Percentiles rank a stretch among this genome's conserved stretches.
Evolutionary conservation across 306 rosid genomes (phyloP).

Genomic region (Cucurbita ficifolia): DNA sequence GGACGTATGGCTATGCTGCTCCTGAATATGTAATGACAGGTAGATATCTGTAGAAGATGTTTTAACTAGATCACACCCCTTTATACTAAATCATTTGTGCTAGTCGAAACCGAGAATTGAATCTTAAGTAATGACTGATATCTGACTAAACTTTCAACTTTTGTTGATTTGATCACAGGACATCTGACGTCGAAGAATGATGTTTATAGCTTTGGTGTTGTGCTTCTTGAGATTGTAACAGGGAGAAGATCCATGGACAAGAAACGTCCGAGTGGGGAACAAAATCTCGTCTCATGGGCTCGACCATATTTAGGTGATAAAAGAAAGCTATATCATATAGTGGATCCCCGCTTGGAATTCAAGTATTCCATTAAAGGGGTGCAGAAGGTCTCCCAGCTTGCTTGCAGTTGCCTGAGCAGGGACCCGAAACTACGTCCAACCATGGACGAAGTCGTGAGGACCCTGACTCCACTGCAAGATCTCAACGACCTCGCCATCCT

Average conservation of each 20-base stretch:
- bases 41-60: constrained; percentile 4
- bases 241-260: constrained; percentile 97
- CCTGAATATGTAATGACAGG: constrained; percentile 99
- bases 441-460: constrained; percentile 86
- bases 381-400: constrained; percentile 80
- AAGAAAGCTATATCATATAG: constrained; percentile 57
- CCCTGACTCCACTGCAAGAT: constrained; percentile 65
- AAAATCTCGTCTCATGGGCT: constrained; percentile 91
- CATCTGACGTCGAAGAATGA: constrained; percentile 89
- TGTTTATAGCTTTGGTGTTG: constrained; percentile 95
- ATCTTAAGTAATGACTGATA: not conserved
- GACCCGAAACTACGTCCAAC: constrained; percentile 77
- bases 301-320: constrained; percentile 77
- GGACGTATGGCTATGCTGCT: constrained; percentile 94
- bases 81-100: not conserved
- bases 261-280: constrained; percentile 86
- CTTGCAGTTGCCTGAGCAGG: constrained; percentile 66
- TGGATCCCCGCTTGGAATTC: constrained; percentile 79
- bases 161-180: constrained; percentile 33
- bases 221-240: constrained; percentile 76
- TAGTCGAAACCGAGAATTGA: not conserved
- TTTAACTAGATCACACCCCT: not conserved
- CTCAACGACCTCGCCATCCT: constrained; percentile 74
- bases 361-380: constrained; percentile 73
- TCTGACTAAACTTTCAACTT: constrained; percentile 11